Conservation (phyloP, 495 filamentous ascomycete genomes). For the Aspergillus bertholletiae region DNA sequence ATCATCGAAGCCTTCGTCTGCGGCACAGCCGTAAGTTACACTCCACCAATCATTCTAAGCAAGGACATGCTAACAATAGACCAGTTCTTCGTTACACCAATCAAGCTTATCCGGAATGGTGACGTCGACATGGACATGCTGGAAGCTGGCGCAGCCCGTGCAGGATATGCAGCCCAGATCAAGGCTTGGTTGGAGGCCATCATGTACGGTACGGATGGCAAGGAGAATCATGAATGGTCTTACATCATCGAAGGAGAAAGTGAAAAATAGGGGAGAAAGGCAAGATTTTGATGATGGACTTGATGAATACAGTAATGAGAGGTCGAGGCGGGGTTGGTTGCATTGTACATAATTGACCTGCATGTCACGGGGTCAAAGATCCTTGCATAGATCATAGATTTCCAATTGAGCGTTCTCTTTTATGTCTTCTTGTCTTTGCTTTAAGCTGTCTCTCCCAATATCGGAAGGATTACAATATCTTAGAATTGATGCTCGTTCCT, state of each 20-base stretch:
- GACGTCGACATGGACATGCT: slow-evolving; percentile 65
- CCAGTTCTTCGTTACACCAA: slow-evolving; percentile 76
- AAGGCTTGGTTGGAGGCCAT: slow-evolving; percentile 79
- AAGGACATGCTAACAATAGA: slow-evolving; percentile 5
- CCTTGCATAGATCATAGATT: background rate
- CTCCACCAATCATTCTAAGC: background rate
- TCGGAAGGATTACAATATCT: background rate
- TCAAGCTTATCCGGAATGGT: slow-evolving; percentile 69
- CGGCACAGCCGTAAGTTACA: slow-evolving; percentile 72
- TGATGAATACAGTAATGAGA: background rate
- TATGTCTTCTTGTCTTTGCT: too few relatives aligned
- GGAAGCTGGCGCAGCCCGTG: slow-evolving; percentile 53
- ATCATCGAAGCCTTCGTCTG: slow-evolving; percentile 81
- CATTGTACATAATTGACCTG: background rate
- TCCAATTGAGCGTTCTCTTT: background rate
- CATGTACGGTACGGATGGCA: slow-evolving; percentile 83
- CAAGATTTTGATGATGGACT: background rate
- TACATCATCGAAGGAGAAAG: slow-evolving; percentile 64
- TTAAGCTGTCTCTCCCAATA: background rate
- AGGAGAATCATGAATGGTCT: slow-evolving; percentile 74
- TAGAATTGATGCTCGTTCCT: background rate
- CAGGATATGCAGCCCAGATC: slow-evolving; percentile 65
- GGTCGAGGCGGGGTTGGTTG: background rate
- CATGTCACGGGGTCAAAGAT: background rate
- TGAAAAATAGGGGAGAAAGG: slow-evolving; percentile 20